Base-by-base conservation (phyloP, 192 early-diverging fungal species). In the Phlyctochytrium arcticum region DNA sequence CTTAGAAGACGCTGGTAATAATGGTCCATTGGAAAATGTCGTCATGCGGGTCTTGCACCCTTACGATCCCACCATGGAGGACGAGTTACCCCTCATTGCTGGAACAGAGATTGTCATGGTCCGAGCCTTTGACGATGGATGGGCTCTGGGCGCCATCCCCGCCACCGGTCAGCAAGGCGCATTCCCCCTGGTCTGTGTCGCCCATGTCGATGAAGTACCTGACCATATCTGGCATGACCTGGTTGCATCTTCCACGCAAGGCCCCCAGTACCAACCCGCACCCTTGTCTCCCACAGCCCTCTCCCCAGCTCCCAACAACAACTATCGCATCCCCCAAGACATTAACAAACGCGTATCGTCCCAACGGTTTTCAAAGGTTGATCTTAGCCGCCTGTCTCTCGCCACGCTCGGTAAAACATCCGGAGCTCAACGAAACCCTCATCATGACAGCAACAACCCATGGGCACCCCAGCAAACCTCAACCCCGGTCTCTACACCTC, bases 181-280 rank as follows among this genome's bases (percentile, higher is more conserved):
- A 0, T 95, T 95, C 83, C 93, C 93, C 9, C 59, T 90, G 3
- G 89, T 90, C 30, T 95, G 92, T 62, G 80, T 94, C 1, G 77
- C 74, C 44, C 67, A 67, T 1, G 56, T 53, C 7, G 62, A 70
- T 8, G 23, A 44, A 19, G 21, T 19, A 44, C 12, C 12, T 44
- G 39, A 44, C 39, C 12, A 0, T 44, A 44, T 44, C 0, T n/a
- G n/a, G n/a, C n/a, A n/a, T n/a, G n/a, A n/a, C n/a, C 15, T 12
- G 15, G 39, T 44, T 44, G 39, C 12, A 2, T n/a, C 39, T n/a
- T n/a, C 1, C 2, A n/a, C 21, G 39, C 12, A 44, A n/a, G 15
- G 12, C 21, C 39, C 39, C 39, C 15, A 44, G 39, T 19, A 12
- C 39, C 12, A 12, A 2, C 15, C 12, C 21, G 2, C 1, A 2